These are phyloP conservation scores for Magnusiomyces suaveolens DNA, from an alignment of 1,139 yeast species.

Conservation along the genomic window DNA sequence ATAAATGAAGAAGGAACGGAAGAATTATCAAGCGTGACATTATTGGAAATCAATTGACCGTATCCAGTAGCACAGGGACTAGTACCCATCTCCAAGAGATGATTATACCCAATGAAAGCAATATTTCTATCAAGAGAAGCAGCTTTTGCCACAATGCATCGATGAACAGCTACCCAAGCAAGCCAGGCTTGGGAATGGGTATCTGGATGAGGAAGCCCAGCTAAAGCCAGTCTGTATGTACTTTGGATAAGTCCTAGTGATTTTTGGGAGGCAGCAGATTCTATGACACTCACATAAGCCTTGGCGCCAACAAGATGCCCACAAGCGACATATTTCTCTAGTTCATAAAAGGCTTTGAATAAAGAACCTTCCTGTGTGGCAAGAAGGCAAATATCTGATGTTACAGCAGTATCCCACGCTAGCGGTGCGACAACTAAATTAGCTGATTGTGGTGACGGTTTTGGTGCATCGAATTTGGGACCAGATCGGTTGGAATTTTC, in stretches of 20 bases:
- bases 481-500: no score
- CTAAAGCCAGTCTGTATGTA: constrained; percentile 18
- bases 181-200: constrained; percentile 23
- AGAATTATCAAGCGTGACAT: background rate
- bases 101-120: constrained; percentile 25
- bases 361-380: constrained; percentile 18
- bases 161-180: constrained; percentile 25
- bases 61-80: constrained; percentile 34
- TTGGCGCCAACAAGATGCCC: constrained; percentile 21
- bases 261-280: constrained; percentile 16
- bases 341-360: constrained; percentile 17
- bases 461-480: no score
- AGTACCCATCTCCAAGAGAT: constrained; percentile 28
- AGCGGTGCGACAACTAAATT: background rate
- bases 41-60: constrained; percentile 29
- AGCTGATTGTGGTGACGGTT: background rate
- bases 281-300: constrained; percentile 21
- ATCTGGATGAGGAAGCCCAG: constrained; percentile 24
- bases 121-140: constrained; percentile 22
- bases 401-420: background rate
- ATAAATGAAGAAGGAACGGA: constrained; percentile 17
- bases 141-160: constrained; percentile 21
- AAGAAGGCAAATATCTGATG: constrained; percentile 20
- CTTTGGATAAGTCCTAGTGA: constrained; percentile 12
- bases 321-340: constrained; percentile 18